Percentiles rank a stretch among this genome's conserved stretches.
Evolutionary conservation across 305 asterid genomes (phyloP).

Genomic region (Fraxinus baroniana): DNA sequence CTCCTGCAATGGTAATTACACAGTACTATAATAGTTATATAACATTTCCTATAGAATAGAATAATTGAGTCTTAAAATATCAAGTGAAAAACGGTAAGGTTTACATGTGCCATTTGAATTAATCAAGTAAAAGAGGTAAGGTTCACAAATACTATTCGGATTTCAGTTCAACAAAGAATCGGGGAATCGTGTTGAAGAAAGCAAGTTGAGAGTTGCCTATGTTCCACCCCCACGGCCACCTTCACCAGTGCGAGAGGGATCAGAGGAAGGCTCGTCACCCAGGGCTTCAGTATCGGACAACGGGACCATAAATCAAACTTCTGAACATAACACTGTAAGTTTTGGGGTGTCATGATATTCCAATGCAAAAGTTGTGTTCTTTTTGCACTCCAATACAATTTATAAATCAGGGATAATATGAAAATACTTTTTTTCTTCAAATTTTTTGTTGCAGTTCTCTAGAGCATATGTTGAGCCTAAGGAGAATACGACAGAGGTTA

Average conservation of each 20-base stretch:
- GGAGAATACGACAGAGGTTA: slow-evolving; percentile 74
- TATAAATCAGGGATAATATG: slow-evolving; percentile 8
- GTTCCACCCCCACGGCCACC: slow-evolving; percentile 81
- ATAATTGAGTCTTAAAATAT: neutral
- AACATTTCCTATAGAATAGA: neutral
- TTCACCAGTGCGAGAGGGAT: slow-evolving; percentile 92
- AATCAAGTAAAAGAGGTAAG: neutral
- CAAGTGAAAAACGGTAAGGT: neutral
- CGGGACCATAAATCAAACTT: slow-evolving; percentile 54
- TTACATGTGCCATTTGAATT: slow-evolving; percentile 15
- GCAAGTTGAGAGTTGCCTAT: slow-evolving; percentile 84
- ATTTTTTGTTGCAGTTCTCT: slow-evolving; percentile 42
- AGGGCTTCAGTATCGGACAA: slow-evolving; percentile 92
- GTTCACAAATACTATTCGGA: slow-evolving; percentile 11
- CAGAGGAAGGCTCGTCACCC: slow-evolving; percentile 95
- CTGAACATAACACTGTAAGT: slow-evolving; percentile 66
- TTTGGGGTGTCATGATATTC: slow-evolving; percentile 12
- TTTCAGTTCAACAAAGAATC: slow-evolving; percentile 79
- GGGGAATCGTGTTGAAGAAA: slow-evolving; percentile 84
- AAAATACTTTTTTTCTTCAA: slow-evolving; percentile 5
- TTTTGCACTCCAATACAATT: neutral
- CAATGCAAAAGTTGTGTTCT: neutral
- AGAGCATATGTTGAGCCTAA: slow-evolving; percentile 56
- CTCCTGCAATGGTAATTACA: slow-evolving; percentile 71
- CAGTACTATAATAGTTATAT: neutral